Evolutionary conservation across 2,329 filamentous ascomycete species (phyloP).

Genomic region (Colletotrichum musicola): DNA sequence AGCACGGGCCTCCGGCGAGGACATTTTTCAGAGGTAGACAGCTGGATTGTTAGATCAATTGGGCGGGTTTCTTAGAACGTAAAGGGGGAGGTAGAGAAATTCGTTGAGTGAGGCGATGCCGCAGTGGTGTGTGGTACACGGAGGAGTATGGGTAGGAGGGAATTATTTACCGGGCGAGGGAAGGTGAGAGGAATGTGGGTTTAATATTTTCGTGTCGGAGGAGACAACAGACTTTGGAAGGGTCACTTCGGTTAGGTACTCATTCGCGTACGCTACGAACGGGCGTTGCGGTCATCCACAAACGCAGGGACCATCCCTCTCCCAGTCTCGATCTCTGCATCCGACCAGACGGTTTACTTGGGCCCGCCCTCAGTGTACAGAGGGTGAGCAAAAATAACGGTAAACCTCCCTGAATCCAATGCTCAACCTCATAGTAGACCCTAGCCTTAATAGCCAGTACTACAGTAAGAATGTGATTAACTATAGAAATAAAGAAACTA

Average conservation of each 20-base stretch:
- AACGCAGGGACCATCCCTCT: no score
- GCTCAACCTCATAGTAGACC: no score
- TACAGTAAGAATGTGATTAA: background rate
- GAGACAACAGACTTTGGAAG: background rate
- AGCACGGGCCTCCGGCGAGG: constrained; percentile 55
- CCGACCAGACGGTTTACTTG: no score
- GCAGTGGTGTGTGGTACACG: background rate
- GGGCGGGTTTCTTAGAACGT: background rate
- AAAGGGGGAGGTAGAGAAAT: background rate
- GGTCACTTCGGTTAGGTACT: background rate
- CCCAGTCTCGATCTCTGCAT: no score
- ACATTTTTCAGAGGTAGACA: constrained; percentile 45
- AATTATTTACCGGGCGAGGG: background rate
- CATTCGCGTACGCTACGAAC: no score
- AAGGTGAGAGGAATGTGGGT: background rate
- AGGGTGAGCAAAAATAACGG: no score
- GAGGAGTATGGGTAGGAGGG: no score
- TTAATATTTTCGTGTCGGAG: background rate
- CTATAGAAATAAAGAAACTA: background rate
- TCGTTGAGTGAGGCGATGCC: background rate
- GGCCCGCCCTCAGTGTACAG: no score
- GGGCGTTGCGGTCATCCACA: no score
- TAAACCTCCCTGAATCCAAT: no score
- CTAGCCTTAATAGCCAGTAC: no score
- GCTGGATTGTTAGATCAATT: background rate